These are phyloP conservation scores for Hymenoscyphus albidus DNA, from an alignment of 2,329 filamentous ascomycete genomes.

Conservation along the genomic window DNA sequence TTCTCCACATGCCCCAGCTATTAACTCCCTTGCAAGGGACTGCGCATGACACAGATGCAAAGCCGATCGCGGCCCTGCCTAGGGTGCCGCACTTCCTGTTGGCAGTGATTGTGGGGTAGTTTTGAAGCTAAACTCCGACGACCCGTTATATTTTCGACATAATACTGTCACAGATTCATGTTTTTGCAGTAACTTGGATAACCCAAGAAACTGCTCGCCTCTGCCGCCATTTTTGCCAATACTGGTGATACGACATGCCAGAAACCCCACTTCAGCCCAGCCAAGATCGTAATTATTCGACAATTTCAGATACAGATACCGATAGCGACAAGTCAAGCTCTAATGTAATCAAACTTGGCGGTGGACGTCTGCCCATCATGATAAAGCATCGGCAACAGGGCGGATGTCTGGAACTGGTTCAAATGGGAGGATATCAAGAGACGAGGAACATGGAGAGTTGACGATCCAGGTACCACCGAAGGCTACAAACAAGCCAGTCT, in stretches of 20 bases:
- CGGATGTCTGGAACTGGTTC: neutral
- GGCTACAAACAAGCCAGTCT: slow-evolving; percentile 41
- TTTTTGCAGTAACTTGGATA: neutral
- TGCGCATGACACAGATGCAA: neutral
- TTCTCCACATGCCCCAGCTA: neutral
- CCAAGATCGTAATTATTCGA: slow-evolving; percentile 4
- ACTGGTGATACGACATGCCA: neutral
- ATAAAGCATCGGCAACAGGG: neutral
- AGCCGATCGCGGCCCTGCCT: neutral
- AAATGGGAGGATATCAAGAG: neutral
- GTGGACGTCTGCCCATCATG: neutral
- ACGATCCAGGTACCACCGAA: slow-evolving; percentile 7
- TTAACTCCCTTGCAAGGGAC: neutral
- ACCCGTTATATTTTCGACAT: no score
- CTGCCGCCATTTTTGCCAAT: neutral
- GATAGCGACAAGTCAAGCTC: slow-evolving; percentile 5
- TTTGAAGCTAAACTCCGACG: neutral
- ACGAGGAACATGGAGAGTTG: neutral
- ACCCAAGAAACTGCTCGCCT: neutral
- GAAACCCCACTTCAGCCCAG: slow-evolving; percentile 3
- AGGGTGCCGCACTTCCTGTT: neutral
- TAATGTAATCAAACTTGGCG: slow-evolving; percentile 1
- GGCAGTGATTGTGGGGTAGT: neutral
- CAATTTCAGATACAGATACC: neutral
- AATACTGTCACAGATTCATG: neutral